Conservation (phyloP, 306 rosid genomes). For the Quercus aquifolioides region DNA sequence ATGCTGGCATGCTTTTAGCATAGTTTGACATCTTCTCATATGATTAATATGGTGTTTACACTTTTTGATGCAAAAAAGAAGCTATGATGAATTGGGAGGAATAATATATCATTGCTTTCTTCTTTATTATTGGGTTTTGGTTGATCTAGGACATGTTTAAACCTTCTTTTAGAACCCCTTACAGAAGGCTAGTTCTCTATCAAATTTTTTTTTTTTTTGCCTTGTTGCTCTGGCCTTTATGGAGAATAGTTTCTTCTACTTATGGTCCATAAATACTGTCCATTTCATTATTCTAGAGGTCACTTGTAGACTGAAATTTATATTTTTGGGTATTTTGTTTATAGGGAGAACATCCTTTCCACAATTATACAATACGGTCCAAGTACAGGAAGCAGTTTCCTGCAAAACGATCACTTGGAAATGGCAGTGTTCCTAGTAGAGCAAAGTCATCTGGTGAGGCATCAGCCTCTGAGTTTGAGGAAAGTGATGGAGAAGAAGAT, state of each 20-base stretch:
- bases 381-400: conserved; percentile 55
- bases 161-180: not conserved
- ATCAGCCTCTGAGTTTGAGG: conserved; percentile 46
- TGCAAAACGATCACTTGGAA: conserved; percentile 28
- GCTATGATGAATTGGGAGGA: not conserved
- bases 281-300: conserved; percentile 13
- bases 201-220: not conserved
- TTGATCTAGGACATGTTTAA: not conserved
- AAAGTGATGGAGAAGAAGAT: conserved; percentile 50
- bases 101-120: not conserved
- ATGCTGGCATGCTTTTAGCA: not conserved
- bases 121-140: not conserved
- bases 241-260: not conserved
- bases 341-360: conserved; percentile 91
- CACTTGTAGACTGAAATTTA: conserved; percentile 6
- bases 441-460: conserved; percentile 16
- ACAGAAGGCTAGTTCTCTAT: not conserved
- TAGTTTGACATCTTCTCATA: not conserved
- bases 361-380: conserved; percentile 82
- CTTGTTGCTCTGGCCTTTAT: conserved; percentile 6
- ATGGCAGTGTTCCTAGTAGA: conserved; percentile 14
- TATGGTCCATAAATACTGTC: not conserved
- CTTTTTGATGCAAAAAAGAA: not conserved
- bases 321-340: conserved; percentile 13
- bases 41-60: not conserved